Base-by-base conservation (phyloP, 1,139 yeast genomes). In the Lodderomyces beijingensis region DNA sequence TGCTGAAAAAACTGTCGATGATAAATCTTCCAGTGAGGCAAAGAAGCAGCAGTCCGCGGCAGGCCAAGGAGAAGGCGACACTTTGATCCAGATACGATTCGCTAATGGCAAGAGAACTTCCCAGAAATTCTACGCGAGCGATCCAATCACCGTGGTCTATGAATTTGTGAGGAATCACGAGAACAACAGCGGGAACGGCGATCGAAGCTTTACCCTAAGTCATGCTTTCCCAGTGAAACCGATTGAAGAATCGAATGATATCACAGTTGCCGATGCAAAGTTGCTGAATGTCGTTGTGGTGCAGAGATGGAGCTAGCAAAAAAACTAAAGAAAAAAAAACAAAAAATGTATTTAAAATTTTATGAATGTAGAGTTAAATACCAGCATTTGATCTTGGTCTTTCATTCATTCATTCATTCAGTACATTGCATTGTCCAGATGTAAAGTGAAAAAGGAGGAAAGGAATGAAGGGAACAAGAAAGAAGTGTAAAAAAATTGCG, bases 151-250 rank as follows among this genome's bases (percentile, higher is more conserved):
- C 31, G 67, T 53, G 19, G 73, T 91, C 11, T 89, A 83, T 51
- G 81, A 77, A 11, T 84, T 74, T 57, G 93, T 87, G 10, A 62
- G 67, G 31, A 42, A 36, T 16, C 66, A 68, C 34, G 69, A 70
- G 37, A 62, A 62, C 27, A 63, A 73, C 32, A 62, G 62, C 25
- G 63, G 72, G 30, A 56, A 53, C 11, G 55, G 63, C 14, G 47
- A 61, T 9, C 70, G 83, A 47, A 54, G 64, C 3, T 91, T 85
- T 57, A 70, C 75, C 3, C 68, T 91, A 44, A 84, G 85, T 42
- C 80, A 85, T 41, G 79, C 95, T 0, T 87, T 86, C 62, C 98
- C 98, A 11, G 80, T 85, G 24, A 75, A 78, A 53, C 79, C 83
- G 25, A 75, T 89, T 32, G 77, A 72, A 33, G 78, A 83, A 39